Percentiles rank a stretch among this genome's conserved stretches.
Conservation (phyloP, 1,284 basidiomycete genomes). For the Sanguinoderma infundibulare region DNA sequence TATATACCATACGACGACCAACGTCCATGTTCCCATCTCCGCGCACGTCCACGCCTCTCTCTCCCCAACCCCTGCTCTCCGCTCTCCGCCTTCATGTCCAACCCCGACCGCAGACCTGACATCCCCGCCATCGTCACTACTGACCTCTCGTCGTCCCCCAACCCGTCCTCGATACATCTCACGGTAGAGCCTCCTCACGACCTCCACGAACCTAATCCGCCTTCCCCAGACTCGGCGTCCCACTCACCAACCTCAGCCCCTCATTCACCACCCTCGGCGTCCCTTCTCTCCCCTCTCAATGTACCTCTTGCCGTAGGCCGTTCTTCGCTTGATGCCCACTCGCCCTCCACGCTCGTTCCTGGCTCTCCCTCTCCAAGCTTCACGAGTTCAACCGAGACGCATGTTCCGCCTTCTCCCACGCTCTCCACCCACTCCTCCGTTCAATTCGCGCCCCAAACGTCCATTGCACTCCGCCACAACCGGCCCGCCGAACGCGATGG, state of each 20-base stretch:
- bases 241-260: slow-evolving; percentile 9
- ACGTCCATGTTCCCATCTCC: slow-evolving; percentile 3
- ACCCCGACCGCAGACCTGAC: slow-evolving; percentile 20
- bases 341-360: slow-evolving; percentile 22
- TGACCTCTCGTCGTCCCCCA: slow-evolving; percentile 29
- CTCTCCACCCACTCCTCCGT: slow-evolving; percentile 66
- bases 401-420: slow-evolving; percentile 71
- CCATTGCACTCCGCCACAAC: slow-evolving; percentile 72
- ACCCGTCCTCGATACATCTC: slow-evolving; percentile 21
- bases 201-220: slow-evolving; percentile 5
- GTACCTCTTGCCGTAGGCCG: slow-evolving; percentile 17
- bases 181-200: slow-evolving; percentile 15
- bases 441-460: slow-evolving; percentile 52
- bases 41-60: background rate
- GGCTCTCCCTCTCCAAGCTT: slow-evolving; percentile 34
- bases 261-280: slow-evolving; percentile 13
- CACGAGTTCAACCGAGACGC: slow-evolving; percentile 41
- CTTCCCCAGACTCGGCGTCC: slow-evolving; percentile 10
- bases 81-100: slow-evolving; percentile 15
- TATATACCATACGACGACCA: background rate
- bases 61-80: too few relatives aligned
- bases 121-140: slow-evolving; percentile 33
- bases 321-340: slow-evolving; percentile 24
- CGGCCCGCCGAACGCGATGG: slow-evolving; percentile 65
- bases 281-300: slow-evolving; percentile 25